A percentile compares a stretch with the other conserved stretches of the same genome.
phyloP scores from a whole-genome alignment of 2,329 filamentous ascomycete genomes.

The Beauveria rudraprayagi region DNA sequence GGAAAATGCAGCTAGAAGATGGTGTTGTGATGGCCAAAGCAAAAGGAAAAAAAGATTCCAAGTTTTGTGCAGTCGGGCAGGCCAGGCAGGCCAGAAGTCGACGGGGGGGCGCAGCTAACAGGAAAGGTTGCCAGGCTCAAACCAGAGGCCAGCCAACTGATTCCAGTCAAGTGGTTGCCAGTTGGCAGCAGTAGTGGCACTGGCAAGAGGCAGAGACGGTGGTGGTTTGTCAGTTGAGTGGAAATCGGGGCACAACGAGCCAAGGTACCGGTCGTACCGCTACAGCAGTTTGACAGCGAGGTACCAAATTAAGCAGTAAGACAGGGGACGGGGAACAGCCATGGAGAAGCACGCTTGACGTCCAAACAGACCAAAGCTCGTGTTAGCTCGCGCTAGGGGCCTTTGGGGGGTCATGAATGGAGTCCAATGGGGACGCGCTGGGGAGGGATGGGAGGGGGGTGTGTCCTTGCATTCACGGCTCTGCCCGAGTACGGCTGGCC shows the following conservation, averaged over 20 bases:
- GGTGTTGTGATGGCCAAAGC: conserved; percentile 2
- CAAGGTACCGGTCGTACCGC: not conserved
- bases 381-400: conserved; percentile 5
- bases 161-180: not conserved
- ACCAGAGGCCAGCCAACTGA: no score
- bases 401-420: not conserved
- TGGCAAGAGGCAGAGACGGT: not conserved
- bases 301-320: conserved; percentile 7
- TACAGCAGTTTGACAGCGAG: not conserved
- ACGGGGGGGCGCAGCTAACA: not conserved
- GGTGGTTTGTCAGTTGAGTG: not conserved
- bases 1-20: not conserved
- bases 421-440: not conserved
- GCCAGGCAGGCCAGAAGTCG: not conserved
- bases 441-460: not conserved
- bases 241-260: not conserved
- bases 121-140: not conserved
- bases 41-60: conserved; percentile 1
- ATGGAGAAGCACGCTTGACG: no score
- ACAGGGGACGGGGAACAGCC: not conserved
- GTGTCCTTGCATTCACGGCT: not conserved
- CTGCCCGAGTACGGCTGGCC: conserved; percentile 6
- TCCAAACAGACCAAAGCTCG: not conserved
- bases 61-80: not conserved
- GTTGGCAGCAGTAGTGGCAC: not conserved